Percentiles rank a stretch among this genome's conserved stretches.
Evolutionary conservation across 1,284 basidiomycete species (phyloP).

Genomic region (Cutaneotrichosporon daszewskae): DNA sequence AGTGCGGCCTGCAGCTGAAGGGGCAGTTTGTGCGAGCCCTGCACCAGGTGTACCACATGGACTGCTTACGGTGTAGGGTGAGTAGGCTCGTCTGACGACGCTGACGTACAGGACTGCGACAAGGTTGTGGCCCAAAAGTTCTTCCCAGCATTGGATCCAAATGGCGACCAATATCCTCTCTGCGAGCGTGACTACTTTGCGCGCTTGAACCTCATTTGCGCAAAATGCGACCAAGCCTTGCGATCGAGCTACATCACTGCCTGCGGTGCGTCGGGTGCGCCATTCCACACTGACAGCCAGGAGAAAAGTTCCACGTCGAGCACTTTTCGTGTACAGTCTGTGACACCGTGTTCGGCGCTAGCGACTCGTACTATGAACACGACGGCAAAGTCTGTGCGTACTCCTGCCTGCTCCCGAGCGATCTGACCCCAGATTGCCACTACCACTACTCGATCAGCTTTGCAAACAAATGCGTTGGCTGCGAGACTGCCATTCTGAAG

Average conservation of each 20-base stretch:
- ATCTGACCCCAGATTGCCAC: slow-evolving; percentile 61
- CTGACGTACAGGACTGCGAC: slow-evolving; percentile 72
- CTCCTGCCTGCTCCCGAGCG: neutral
- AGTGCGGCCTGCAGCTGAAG: slow-evolving; percentile 43
- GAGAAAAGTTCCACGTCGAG: slow-evolving; percentile 98
- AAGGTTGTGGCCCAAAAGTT: slow-evolving; percentile 97
- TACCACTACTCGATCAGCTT: slow-evolving; percentile 98
- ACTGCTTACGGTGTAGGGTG: slow-evolving; percentile 95
- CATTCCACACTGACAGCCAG: slow-evolving; percentile 48
- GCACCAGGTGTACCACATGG: slow-evolving; percentile 87
- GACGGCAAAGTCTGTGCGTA: slow-evolving; percentile 73
- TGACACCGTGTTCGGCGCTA: slow-evolving; percentile 90
- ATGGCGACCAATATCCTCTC: slow-evolving; percentile 79
- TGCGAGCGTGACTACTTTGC: slow-evolving; percentile 98
- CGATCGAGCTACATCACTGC: slow-evolving; percentile 98
- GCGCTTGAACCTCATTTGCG: slow-evolving; percentile 91
- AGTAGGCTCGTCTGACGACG: slow-evolving; percentile 32
- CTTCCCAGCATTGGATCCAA: slow-evolving; percentile 80
- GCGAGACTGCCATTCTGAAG: slow-evolving; percentile 96
- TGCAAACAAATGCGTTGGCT: slow-evolving; percentile 96
- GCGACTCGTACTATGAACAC: slow-evolving; percentile 99
- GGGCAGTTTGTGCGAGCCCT: slow-evolving; percentile 96
- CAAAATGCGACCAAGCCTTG: slow-evolving; percentile 88
- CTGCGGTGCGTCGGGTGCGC: slow-evolving; percentile 67
- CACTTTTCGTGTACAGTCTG: slow-evolving; percentile 99